Base-by-base conservation (phyloP, 2,329 filamentous ascomycete species). In the Aspergillus pseudotamarii region DNA sequence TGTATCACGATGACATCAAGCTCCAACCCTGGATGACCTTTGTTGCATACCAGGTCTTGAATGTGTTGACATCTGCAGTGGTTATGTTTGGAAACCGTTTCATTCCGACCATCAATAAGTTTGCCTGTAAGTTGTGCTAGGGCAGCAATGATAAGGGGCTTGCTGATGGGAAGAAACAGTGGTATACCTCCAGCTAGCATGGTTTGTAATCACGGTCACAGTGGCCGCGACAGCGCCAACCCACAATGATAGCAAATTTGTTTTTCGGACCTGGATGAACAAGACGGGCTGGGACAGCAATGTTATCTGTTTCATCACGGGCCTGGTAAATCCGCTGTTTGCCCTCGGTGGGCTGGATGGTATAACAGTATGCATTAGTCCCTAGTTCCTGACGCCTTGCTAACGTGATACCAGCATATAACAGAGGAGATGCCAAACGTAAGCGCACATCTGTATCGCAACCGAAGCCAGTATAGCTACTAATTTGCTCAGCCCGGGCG, bases 401-500 rank as follows among this genome's bases (percentile, higher is more conserved):
- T 55, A 55, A 55, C n/a, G 12, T 36, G 16, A 26, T 19, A 4
- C 8, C 36, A 75, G 66, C 83, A 85, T 68, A 81, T 85, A 50
- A 81, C 83, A 0, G 83, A 84, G 66, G 83, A 85, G 70, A 83
- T 84, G 73, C 78, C 80, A n/a, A 81, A 81, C 62, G 81, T 82
- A 65, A 73, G 81, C 75, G 30, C 5, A n/a, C 1, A 10, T 10
- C 2, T 14, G 21, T 21, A 26, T 1, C 4, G 3, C 38, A 28
- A 8, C 14, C 26, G 14, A 26, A 34, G 30, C 6, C 57, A 30
- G 61, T 32, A 26, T 12, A 26, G 11, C 34, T 38, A 55, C 23
- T n/a, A 56, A 19, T 60, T 30, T 63, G 28, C 50, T 21, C 5
- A 76, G 73, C 73, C 74, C 6, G 73, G 71, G 45, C 64, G 68